These are phyloP conservation scores for Aphanomyces invadans DNA, from an alignment of 352 stramenopile genomes.

Conservation along the genomic window DNA sequence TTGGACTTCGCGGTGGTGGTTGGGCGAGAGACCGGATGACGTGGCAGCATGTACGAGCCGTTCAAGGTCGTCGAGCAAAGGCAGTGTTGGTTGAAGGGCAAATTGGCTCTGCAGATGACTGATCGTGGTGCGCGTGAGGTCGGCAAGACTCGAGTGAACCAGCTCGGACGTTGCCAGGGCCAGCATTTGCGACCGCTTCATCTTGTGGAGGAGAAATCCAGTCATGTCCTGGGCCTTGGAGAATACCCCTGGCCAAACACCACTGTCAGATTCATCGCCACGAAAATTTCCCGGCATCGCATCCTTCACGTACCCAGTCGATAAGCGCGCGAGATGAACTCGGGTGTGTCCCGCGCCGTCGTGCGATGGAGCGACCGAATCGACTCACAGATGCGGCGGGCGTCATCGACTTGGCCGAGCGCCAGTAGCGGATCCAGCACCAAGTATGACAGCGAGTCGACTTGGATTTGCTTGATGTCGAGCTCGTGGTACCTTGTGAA, in stretches of 20 bases:
- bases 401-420: slow-evolving; percentile 51
- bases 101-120: slow-evolving; percentile 47
- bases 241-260: slow-evolving; percentile 37
- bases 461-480: slow-evolving; percentile 79
- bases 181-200: slow-evolving; percentile 67
- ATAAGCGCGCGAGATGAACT: slow-evolving; percentile 74
- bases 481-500: slow-evolving; percentile 58
- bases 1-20: slow-evolving; percentile 73
- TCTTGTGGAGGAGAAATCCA: slow-evolving; percentile 57
- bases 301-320: slow-evolving; percentile 34
- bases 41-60: slow-evolving; percentile 24
- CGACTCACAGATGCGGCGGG: slow-evolving; percentile 38
- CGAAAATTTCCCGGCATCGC: background rate
- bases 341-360: slow-evolving; percentile 57
- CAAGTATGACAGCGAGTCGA: slow-evolving; percentile 78
- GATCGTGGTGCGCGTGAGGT: slow-evolving; percentile 35
- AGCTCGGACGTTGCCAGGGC: slow-evolving; percentile 53
- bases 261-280: background rate
- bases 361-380: slow-evolving; percentile 47
- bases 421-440: slow-evolving; percentile 73
- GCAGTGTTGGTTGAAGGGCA: slow-evolving; percentile 33
- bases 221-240: slow-evolving; percentile 82
- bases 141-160: slow-evolving; percentile 49
- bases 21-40: slow-evolving; percentile 40
- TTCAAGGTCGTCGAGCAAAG: slow-evolving; percentile 28